Conservation (phyloP, 805 yeast genomes). For the Wickerhamomyces tratensis region DNA sequence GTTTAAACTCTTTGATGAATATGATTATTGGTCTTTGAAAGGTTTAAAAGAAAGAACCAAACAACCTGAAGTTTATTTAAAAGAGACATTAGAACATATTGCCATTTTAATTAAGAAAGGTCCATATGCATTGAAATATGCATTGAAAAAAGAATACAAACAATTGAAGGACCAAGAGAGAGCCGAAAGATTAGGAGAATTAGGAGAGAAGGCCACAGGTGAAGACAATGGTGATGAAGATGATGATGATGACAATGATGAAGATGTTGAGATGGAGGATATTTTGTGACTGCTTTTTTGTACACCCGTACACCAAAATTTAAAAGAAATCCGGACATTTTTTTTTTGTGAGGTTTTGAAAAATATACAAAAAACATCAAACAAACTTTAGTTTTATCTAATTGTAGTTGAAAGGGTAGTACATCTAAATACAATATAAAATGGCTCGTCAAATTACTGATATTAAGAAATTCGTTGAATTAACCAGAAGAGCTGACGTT, state of each 20-base stretch:
- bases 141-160: constrained; percentile 83
- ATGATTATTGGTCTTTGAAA: constrained; percentile 93
- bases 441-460: constrained; percentile 75
- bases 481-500: constrained; percentile 94
- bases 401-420: background rate
- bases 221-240: constrained; percentile 44
- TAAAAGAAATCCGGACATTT: background rate
- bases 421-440: constrained; percentile 6
- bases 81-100: constrained; percentile 83
- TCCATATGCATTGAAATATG: constrained; percentile 89
- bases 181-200: constrained; percentile 52
- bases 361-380: constrained; percentile 1
- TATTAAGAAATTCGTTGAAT: constrained; percentile 94
- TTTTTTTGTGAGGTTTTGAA: background rate
- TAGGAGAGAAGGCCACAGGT: constrained; percentile 22
- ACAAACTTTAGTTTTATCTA: background rate
- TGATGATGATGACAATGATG: constrained; percentile 59
- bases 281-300: constrained; percentile 29
- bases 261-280: constrained; percentile 71
- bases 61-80: constrained; percentile 90
- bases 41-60: constrained; percentile 89
- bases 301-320: constrained; percentile 6
- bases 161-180: constrained; percentile 68
- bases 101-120: constrained; percentile 90
- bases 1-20: constrained; percentile 86